Base-by-base conservation (phyloP, 768 basidiomycete species). In the Termitomyces sp. region DNA sequence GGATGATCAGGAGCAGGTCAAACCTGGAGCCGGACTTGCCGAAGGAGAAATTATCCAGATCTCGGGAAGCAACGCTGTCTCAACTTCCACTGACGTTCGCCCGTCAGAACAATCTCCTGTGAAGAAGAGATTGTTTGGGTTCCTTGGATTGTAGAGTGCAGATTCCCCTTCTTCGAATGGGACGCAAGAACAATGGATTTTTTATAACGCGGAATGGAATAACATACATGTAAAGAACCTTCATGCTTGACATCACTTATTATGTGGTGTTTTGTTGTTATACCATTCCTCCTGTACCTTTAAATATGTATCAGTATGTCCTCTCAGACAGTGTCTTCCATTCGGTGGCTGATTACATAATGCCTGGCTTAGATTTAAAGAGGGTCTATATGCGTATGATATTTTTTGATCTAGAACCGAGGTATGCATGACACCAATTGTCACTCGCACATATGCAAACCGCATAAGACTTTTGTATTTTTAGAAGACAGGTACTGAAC, bases 1-100 rank as follows among this genome's bases (percentile, higher is more conserved):
- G 61, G 64, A 65, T 41, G 80, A 76, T 56, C 65, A 67, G 41
- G 72, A 74, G 59, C 54, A 45, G 30, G 15, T 44, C 3, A 54
- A 44, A 41, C 54, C 54, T 33, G 54, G 54, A 44, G 37, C 54
- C 18, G 54, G 54, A 30, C 12, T 54, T 45, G 27, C 30, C 2
- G 11, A 52, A 36, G 54, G 30, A 42, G 46, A 48, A 24, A 12
- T 27, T 9, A 18, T 27, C 24, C 51, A 52, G 27, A 30, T 39
- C 12, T 18, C 52, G 16, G 41, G 41, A n/a, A 53, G 11, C 18
- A 7, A 39, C 2, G 52, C 37, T 16, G 24, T 12, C 2, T 27
- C 36, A 9, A 52, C 22, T 53, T 27, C 22, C 22, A 39, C 9
- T 39, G 24, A 41, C 2, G 22, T 39, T 9, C 16, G 16, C 22